Evolutionary conservation across 2,329 filamentous ascomycete genomes (phyloP).

Genomic region (Clarireedia hainanense): DNA sequence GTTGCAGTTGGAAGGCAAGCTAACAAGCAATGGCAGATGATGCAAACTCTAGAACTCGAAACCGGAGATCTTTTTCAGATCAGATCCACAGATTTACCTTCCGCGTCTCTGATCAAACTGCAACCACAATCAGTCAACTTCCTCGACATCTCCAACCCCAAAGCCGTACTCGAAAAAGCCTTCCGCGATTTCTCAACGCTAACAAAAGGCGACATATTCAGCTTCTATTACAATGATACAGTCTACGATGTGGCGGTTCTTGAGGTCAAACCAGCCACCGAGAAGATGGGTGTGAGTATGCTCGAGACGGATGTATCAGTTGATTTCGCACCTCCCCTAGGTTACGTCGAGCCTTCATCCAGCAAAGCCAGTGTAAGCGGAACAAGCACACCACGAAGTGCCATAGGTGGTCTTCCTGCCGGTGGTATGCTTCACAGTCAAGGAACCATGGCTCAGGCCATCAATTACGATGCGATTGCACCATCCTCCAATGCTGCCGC

Average conservation of each 20-base stretch:
- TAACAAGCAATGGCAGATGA: conserved; percentile 53
- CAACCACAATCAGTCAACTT: conserved; percentile 91
- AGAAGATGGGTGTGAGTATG: conserved; percentile 83
- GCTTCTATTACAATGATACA: conserved; percentile 92
- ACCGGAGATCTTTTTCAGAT: conserved; percentile 92
- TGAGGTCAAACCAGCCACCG: conserved; percentile 80
- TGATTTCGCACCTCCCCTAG: conserved; percentile 88
- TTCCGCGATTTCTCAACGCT: conserved; percentile 94
- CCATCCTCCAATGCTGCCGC: conserved; percentile 63
- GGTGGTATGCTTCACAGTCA: conserved; percentile 74
- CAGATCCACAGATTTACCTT: conserved; percentile 86
- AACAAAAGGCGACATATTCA: conserved; percentile 90
- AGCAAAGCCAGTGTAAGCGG: conserved; percentile 47
- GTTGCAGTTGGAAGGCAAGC: not conserved
- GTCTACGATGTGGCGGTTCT: conserved; percentile 88
- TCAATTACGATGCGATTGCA: conserved; percentile 89
- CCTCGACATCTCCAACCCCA: conserved; percentile 93
- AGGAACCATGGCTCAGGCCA: conserved; percentile 94
- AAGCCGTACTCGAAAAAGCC: conserved; percentile 91
- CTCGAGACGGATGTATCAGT: conserved; percentile 95
- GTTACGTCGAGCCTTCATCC: conserved; percentile 82
- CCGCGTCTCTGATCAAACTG: conserved; percentile 89
- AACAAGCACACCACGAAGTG: conserved; percentile 77
- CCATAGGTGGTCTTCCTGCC: conserved; percentile 52
- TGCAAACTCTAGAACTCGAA: conserved; percentile 83